phyloP scores from a whole-genome alignment of 345 rosid genomes.

The Capsella bursapastoris region DNA sequence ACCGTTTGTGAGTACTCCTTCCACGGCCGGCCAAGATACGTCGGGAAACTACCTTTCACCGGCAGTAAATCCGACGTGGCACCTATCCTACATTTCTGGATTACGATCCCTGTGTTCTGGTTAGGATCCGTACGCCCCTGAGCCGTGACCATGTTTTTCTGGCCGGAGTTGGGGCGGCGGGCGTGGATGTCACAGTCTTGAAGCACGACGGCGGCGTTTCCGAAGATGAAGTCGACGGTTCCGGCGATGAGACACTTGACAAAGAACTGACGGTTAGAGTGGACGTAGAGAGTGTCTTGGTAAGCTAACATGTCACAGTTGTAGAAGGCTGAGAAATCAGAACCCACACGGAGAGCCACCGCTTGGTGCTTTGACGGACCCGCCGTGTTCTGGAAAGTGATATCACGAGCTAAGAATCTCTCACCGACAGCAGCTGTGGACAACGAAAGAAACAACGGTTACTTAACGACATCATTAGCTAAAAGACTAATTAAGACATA shows the following conservation, averaged over 20 bases:
- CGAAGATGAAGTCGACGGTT: constrained; percentile 88
- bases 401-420: constrained; percentile 69
- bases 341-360: constrained; percentile 76
- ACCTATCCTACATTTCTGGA: constrained; percentile 80
- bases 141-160: constrained; percentile 96
- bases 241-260: constrained; percentile 69
- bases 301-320: constrained; percentile 72
- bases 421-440: constrained; percentile 75
- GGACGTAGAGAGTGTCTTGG: constrained; percentile 83
- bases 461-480: constrained; percentile 25
- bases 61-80: constrained; percentile 70
- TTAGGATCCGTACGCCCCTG: constrained; percentile 88
- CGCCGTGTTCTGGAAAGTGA: constrained; percentile 84
- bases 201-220: constrained; percentile 63
- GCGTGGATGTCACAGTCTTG: constrained; percentile 93
- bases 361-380: constrained; percentile 83
- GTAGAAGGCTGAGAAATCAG: constrained; percentile 83
- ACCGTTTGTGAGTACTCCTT: constrained; percentile 88
- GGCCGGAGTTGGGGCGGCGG: constrained; percentile 77
- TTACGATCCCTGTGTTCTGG: constrained; percentile 93
- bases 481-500: not conserved
- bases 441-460: constrained; percentile 8
- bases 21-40: constrained; percentile 94
- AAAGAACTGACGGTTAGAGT: constrained; percentile 73
- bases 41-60: constrained; percentile 61